phyloP scores from a whole-genome alignment of 1,284 basidiomycete species.

The Fomitopsis palustris region DNA sequence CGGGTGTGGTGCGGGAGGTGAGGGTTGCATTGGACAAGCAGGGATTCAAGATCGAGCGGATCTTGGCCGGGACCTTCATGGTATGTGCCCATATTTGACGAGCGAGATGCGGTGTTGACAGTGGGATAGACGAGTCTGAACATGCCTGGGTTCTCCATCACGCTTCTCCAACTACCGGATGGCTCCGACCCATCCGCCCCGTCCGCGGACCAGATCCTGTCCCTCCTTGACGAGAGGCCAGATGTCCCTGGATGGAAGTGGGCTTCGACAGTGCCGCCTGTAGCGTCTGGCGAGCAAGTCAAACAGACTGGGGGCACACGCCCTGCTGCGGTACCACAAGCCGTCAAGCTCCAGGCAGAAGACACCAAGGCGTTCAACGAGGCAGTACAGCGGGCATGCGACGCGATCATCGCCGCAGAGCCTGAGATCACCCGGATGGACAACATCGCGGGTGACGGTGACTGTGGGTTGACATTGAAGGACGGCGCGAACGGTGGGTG shows the following conservation, averaged over 20 bases:
- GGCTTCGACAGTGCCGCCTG: slow-evolving; percentile 44
- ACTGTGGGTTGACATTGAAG: slow-evolving; percentile 86
- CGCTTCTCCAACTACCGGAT: slow-evolving; percentile 76
- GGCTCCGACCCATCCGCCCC: slow-evolving; percentile 31
- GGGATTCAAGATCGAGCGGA: slow-evolving; percentile 57
- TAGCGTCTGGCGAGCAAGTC: slow-evolving; percentile 24
- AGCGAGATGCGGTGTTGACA: background rate
- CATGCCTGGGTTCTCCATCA: slow-evolving; percentile 93
- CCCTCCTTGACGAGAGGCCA: slow-evolving; percentile 74
- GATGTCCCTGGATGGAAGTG: slow-evolving; percentile 84
- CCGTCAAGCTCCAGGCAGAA: slow-evolving; percentile 33
- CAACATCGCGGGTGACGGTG: slow-evolving; percentile 71
- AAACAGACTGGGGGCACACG: slow-evolving; percentile 19
- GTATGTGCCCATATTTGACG: slow-evolving; percentile 34
- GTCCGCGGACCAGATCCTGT: slow-evolving; percentile 51
- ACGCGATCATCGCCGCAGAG: slow-evolving; percentile 74
- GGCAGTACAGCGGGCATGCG: slow-evolving; percentile 62
- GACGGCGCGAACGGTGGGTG: slow-evolving; percentile 52
- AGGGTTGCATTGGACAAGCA: slow-evolving; percentile 50
- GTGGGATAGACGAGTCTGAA: slow-evolving; percentile 76
- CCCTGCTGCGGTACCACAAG: slow-evolving; percentile 12
- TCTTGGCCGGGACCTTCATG: slow-evolving; percentile 84
- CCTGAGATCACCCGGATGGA: slow-evolving; percentile 90
- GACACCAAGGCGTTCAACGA: slow-evolving; percentile 50
- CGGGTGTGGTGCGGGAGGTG: slow-evolving; percentile 65